phyloP scores from a whole-genome alignment of 768 basidiomycete species.

The Mycena amicta region DNA sequence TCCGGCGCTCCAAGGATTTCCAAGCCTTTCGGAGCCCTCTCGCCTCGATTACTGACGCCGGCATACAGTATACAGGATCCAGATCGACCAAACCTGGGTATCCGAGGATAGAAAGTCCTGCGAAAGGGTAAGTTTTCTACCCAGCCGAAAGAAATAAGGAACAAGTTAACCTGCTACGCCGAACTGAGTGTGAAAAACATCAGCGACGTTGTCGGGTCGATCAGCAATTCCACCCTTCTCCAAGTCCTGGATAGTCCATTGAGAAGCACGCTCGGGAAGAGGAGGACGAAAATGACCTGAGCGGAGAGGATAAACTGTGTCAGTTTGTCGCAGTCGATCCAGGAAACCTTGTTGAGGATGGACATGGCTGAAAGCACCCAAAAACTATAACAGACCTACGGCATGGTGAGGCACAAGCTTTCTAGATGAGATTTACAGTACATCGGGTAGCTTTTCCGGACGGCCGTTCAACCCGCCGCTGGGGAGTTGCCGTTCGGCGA shows the following conservation, averaged over 20 bases:
- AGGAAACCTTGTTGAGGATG: slow-evolving; percentile 78
- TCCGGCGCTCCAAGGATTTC: slow-evolving; percentile 53
- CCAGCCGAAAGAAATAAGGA: no score
- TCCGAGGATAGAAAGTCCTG: slow-evolving; percentile 85
- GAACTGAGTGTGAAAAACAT: slow-evolving; percentile 97
- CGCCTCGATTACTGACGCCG: slow-evolving; percentile 67
- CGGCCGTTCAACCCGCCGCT: slow-evolving; percentile 94
- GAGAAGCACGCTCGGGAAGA: no score
- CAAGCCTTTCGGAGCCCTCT: slow-evolving; percentile 71
- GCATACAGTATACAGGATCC: slow-evolving; percentile 98
- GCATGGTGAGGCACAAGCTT: background rate
- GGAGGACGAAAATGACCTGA: slow-evolving; percentile 71
- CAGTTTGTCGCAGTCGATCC: slow-evolving; percentile 87
- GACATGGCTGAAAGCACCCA: slow-evolving; percentile 92
- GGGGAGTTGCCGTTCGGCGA: slow-evolving; percentile 89
- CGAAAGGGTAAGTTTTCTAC: no score
- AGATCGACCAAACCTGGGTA: slow-evolving; percentile 83
- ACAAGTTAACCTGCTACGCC: slow-evolving; percentile 81
- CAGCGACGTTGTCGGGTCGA: slow-evolving; percentile 88
- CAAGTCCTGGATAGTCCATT: slow-evolving; percentile 79
- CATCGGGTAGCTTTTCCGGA: slow-evolving; percentile 98
- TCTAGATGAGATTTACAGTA: slow-evolving; percentile 33
- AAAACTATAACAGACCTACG: slow-evolving; percentile 94
- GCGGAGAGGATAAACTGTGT: slow-evolving; percentile 83
- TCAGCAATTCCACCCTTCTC: slow-evolving; percentile 95